phyloP scores from a whole-genome alignment of 768 basidiomycete species.

The Lactifluus rugatus region DNA sequence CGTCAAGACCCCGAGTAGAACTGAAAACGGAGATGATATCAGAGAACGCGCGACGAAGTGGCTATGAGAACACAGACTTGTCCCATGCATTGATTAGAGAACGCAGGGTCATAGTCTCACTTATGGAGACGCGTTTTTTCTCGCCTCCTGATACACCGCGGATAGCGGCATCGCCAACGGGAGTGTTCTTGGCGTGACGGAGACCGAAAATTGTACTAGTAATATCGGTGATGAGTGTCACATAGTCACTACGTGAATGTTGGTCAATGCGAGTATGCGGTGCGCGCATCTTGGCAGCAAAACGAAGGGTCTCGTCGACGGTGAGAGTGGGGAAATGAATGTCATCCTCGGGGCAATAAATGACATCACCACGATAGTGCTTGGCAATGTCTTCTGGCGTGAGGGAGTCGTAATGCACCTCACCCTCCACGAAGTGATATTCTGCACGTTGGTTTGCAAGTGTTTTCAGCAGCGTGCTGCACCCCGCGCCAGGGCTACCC shows the following conservation, averaged over 20 bases:
- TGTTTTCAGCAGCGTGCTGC: conserved; percentile 73
- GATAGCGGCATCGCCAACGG: conserved; percentile 68
- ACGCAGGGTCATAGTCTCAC: conserved; percentile 56
- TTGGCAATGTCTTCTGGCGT: conserved; percentile 51
- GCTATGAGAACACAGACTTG: conserved; percentile 36
- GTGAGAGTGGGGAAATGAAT: conserved; percentile 79
- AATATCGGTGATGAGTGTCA: conserved; percentile 39
- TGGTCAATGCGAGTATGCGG: conserved; percentile 44
- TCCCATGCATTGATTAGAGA: conserved; percentile 66
- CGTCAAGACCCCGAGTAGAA: conserved; percentile 41
- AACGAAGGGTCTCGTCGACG: conserved; percentile 63
- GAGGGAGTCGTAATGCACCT: conserved; percentile 70
- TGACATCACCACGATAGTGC: conserved; percentile 69
- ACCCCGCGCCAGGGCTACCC: conserved; percentile 79
- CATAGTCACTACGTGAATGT: conserved; percentile 35
- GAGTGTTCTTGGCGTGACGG: conserved; percentile 57
- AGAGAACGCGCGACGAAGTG: background rate
- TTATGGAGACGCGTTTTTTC: conserved; percentile 72
- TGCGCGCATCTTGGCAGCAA: conserved; percentile 58
- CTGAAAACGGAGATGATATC: conserved; percentile 22
- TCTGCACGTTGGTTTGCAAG: conserved; percentile 68
- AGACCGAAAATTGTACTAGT: conserved; percentile 67
- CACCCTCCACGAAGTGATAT: conserved; percentile 57
- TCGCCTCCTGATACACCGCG: conserved; percentile 70
- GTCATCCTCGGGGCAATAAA: conserved; percentile 79